These are phyloP conservation scores for Primulina tabacum DNA, from an alignment of 257 asterid species.

Conservation along the genomic window DNA sequence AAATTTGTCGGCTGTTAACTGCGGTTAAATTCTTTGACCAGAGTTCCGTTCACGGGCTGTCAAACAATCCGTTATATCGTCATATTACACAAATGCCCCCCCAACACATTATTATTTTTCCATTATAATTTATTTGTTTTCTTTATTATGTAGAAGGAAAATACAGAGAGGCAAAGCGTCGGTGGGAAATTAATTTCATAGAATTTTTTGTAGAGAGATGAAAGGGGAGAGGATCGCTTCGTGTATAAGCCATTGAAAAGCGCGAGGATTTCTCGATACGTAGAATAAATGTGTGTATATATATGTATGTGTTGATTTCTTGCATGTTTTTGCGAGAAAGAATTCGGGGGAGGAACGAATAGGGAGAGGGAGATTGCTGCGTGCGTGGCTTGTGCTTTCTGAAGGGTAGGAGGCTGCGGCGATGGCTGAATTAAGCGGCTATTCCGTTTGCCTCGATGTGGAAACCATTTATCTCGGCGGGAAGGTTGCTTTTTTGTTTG, in stretches of 20 bases:
- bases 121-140: too few relatives aligned
- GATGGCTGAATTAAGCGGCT: constrained; percentile 26
- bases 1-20: constrained; percentile 37
- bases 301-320: neutral
- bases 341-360: neutral
- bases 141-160: too few relatives aligned
- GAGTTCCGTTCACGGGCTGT: constrained; percentile 18
- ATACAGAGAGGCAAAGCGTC: constrained; percentile 28
- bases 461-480: constrained; percentile 31
- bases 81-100: constrained; percentile 16
- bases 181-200: constrained; percentile 34
- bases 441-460: constrained; percentile 29
- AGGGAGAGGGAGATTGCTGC: neutral
- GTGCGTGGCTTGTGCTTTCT: neutral
- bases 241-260: constrained; percentile 24
- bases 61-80: neutral
- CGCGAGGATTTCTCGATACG: neutral
- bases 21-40: constrained; percentile 31
- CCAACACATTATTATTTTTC: too few relatives aligned
- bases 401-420: constrained; percentile 16
- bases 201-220: constrained; percentile 8
- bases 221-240: constrained; percentile 27
- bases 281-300: neutral
- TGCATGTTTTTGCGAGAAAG: neutral
- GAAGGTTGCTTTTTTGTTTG: constrained; percentile 13